Evolutionary conservation across 495 filamentous ascomycete species (phyloP), one percentile per base, ranked within the genome.

Genomic region (Penicillium cataractarum): DNA sequence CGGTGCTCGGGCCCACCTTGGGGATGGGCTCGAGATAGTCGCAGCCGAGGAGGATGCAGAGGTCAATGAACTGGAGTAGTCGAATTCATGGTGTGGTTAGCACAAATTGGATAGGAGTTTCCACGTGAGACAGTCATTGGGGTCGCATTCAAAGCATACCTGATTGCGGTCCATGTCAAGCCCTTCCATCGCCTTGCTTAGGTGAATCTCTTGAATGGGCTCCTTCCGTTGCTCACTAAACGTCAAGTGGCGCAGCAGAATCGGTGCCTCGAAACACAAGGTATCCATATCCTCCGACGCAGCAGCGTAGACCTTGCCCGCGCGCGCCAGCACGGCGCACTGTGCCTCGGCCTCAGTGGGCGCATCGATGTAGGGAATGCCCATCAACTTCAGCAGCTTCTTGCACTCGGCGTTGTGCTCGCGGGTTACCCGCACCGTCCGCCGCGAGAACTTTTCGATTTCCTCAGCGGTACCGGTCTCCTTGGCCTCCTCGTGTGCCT

Each of bases 211-310:
- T 67, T 93, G 94, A 62, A 99, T 97, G 1, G 95, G 95, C 72
- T 97, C 93, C 80, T 98, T 98, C 61, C 92, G 84, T 78, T 97
- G 93, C 78, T 99, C 95, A 72, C 90, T 93, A 74, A 97, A 97
- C 9, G 96, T 99, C 50, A 99, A 84, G 71, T 99, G 92, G 26
- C 96, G 84, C 54, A 99, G 80, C 26, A 99, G 80, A 64, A 99
- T 91, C 0, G 95, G 95, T 13, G 92, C 82, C 61, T 97, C 86
- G 73, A 98, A 99, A 73, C 95, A 97, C 19, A 99, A 80, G 0
- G 95, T 99, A 71, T 99, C 95, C 95, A 99, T 99, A 79, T 99
- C 95, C 80, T 99, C 95, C 44, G 89, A 94, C 1, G 95, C 95
- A 27, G 95, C 95, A 17, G 93, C 95, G 65, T 95, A 99, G 33